These are phyloP conservation scores for Calonectria naviculata DNA, from an alignment of 2,329 filamentous ascomycete species.

Conservation along the genomic window DNA sequence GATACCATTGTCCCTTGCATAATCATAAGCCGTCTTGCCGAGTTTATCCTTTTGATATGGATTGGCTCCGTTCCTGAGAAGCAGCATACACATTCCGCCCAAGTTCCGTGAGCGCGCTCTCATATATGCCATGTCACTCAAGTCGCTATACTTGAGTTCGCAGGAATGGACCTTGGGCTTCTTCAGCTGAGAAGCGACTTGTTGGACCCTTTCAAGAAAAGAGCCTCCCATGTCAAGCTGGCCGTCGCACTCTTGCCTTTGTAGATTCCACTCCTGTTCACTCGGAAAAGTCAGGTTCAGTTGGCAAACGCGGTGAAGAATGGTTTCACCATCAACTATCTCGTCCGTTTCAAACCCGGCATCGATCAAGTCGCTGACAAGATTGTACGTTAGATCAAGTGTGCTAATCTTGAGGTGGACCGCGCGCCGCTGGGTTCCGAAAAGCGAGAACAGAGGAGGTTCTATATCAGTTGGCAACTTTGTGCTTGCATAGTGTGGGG, in stretches of 20 bases:
- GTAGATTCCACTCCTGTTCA: not conserved
- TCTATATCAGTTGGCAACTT: not conserved
- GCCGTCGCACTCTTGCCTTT: not conserved
- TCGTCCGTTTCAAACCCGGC: not conserved
- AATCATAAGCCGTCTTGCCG: not conserved
- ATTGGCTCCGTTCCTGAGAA: not conserved
- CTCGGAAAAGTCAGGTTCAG: not conserved
- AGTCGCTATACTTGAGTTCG: not conserved
- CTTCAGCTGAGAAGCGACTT: not conserved
- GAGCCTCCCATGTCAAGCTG: not conserved
- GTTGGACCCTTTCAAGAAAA: not conserved
- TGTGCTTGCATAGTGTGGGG: not conserved
- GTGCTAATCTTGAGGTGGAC: not conserved
- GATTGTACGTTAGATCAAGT: not conserved
- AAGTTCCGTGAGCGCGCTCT: not conserved
- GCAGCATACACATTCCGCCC: not conserved
- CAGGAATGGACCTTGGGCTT: not conserved
- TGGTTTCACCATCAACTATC: not conserved
- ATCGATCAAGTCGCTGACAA: not conserved
- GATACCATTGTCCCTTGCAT: not conserved
- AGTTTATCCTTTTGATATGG: not conserved
- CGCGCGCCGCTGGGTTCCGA: not conserved
- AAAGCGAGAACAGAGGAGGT: constrained; percentile 1
- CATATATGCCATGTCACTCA: not conserved
- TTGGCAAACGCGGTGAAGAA: not conserved